Conservation (phyloP, 1,139 yeast species). For the Suhomyces choctaworum region DNA sequence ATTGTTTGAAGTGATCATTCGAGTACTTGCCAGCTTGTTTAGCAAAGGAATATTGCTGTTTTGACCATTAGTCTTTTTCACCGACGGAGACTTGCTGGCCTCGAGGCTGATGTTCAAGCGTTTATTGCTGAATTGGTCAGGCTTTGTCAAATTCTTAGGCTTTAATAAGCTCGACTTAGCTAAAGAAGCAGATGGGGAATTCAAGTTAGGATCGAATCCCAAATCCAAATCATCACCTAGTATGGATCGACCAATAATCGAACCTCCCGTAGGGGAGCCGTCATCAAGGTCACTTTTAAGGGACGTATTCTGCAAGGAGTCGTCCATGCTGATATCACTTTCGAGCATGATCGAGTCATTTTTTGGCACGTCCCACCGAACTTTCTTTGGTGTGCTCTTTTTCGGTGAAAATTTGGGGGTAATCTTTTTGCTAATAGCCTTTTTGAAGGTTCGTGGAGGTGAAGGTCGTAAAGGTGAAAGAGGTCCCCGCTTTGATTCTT, state of each 20-base stretch:
- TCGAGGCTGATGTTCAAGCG: slow-evolving; percentile 20
- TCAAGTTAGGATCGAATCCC: slow-evolving; percentile 30
- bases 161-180: neutral
- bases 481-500: slow-evolving; percentile 27
- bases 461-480: slow-evolving; percentile 33
- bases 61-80: slow-evolving; percentile 6
- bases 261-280: slow-evolving; percentile 29
- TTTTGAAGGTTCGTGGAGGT: slow-evolving; percentile 29
- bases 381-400: slow-evolving; percentile 26
- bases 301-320: slow-evolving; percentile 11
- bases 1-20: slow-evolving; percentile 15
- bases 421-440: slow-evolving; percentile 17
- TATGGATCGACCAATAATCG: slow-evolving; percentile 13
- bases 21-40: slow-evolving; percentile 38
- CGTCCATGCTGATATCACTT: slow-evolving; percentile 28
- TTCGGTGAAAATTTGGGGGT: slow-evolving; percentile 14
- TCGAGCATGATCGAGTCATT: slow-evolving; percentile 32
- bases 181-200: slow-evolving; percentile 30
- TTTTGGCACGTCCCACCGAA: slow-evolving; percentile 41
- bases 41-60: slow-evolving; percentile 25
- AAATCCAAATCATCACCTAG: slow-evolving; percentile 32
- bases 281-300: slow-evolving; percentile 29
- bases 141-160: neutral
- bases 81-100: slow-evolving; percentile 4
- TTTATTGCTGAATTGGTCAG: slow-evolving; percentile 13